Conservation (phyloP, 441 rosid genomes). For the Raphanus hybrid region DNA sequence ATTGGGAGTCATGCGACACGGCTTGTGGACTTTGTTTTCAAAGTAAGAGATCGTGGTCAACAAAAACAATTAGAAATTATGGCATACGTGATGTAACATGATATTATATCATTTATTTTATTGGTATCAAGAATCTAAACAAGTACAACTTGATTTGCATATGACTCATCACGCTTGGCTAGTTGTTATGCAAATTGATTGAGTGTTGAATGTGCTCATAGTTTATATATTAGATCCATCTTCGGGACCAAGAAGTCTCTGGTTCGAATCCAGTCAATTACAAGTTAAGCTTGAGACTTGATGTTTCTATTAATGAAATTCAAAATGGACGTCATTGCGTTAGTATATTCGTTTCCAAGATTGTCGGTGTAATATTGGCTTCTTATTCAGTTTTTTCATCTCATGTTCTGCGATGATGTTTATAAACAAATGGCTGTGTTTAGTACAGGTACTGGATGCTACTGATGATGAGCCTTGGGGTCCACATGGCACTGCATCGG, state of each 20-base stretch:
- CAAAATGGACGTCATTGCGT: not conserved
- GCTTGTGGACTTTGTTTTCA: too few species aligned
- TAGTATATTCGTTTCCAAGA: conserved; percentile 6
- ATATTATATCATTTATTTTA: too few species aligned
- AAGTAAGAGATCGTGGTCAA: too few species aligned
- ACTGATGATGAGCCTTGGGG: conserved; percentile 99
- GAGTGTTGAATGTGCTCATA: too few species aligned
- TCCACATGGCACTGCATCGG: conserved; percentile 93
- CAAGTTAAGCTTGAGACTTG: not conserved
- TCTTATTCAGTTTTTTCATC: not conserved
- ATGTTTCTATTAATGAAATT: not conserved
- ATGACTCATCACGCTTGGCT: too few species aligned
- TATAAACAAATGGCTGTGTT: not conserved
- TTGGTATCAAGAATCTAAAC: too few species aligned
- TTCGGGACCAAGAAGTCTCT: not conserved
- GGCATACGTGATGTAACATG: too few species aligned
- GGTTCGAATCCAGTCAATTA: not conserved
- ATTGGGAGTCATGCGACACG: too few species aligned
- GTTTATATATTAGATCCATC: not conserved
- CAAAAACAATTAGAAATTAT: too few species aligned
- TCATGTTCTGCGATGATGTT: not conserved
- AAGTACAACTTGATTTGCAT: too few species aligned
- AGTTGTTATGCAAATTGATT: too few species aligned
- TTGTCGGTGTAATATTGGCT: not conserved
- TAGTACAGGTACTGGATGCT: conserved; percentile 87